A percentile compares a stretch with the other conserved stretches of the same genome.
These are phyloP conservation scores for Acacia confusa DNA, from an alignment of 306 rosid genomes.

Conservation along the genomic window DNA sequence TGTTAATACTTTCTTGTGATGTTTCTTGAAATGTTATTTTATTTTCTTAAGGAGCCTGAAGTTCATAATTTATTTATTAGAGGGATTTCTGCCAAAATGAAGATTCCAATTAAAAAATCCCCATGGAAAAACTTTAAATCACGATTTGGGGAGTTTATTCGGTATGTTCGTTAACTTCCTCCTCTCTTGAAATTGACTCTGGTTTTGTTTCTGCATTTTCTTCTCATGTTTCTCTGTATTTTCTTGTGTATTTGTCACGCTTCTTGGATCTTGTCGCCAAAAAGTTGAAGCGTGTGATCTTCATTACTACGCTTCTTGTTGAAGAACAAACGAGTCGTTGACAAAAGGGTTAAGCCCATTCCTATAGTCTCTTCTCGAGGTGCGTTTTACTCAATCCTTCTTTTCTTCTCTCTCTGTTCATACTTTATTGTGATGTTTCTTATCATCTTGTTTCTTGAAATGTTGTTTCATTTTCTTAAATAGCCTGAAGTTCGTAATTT, in stretches of 20 bases:
- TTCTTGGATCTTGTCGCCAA: too few relatives aligned
- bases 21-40: too few relatives aligned
- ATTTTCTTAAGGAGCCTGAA: neutral
- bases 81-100: neutral
- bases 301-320: neutral
- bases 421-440: too few relatives aligned
- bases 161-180: too few relatives aligned
- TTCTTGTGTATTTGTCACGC: neutral
- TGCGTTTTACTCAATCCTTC: slow-evolving; percentile 14
- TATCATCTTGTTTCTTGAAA: neutral
- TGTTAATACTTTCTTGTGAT: too few relatives aligned
- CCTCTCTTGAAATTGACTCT: too few relatives aligned
- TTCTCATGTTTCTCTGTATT: neutral
- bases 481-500: neutral
- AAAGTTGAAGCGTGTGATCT: too few relatives aligned
- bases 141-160: neutral
- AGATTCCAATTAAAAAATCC: neutral
- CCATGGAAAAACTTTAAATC: neutral
- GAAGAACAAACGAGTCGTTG: neutral
- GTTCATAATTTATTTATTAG: neutral
- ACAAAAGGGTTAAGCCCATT: neutral
- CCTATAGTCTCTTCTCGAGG: slow-evolving; percentile 34
- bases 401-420: neutral
- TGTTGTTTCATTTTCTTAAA: too few relatives aligned
- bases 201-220: neutral